Base-by-base conservation (phyloP, 352 stramenopile genomes). In the Globisporangium cederbergense region DNA sequence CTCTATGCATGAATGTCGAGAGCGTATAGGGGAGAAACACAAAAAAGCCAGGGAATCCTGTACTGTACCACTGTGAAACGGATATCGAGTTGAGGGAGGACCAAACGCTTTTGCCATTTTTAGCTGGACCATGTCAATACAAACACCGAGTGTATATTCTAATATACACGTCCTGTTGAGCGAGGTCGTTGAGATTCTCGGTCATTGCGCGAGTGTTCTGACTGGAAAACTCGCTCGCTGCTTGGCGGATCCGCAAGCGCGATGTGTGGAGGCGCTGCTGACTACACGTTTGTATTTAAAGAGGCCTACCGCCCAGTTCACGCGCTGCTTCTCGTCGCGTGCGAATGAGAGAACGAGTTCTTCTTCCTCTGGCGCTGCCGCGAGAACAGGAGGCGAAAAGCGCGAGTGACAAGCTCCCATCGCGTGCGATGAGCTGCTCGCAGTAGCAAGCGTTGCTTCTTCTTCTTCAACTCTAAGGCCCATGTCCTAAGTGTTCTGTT, bases 31-130 rank as follows among this genome's bases (percentile, higher is more conserved):
- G 25, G 25, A 54, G 49, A 54, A 54, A 54, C 46, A 20, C 49
- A 54, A 20, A 52, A 52, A 30, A 32, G 46, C 1, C 46, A 32
- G 46, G n/a, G 46, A 51, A 51, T 51, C 45, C 45, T 18, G 49
- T 55, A n/a, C 25, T 18, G 28, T 56, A 36, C 47, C 47, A 54
- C 49, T 0, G 3, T 42, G 50, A 40, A 56, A 56, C 50, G 50
- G 28, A 56, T 56, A 30, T 38, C 32, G 50, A 56, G 14, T 56
- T 56, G 50, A 56, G 50, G 50, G 50, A 56, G 50, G 50, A 56
- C 50, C 50, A 56, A 40, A 32, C 18, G 46, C 10, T 0, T 22
- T 32, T 34, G 20, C 8, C 32, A 36, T 36, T 36, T 16, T 18
- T 7, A 28, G 3, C 16, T 50, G 5, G 42, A 3, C 18, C 20